Conservation (phyloP, 202 grass and related monocot genomes). For the Panicum hallii region DNA sequence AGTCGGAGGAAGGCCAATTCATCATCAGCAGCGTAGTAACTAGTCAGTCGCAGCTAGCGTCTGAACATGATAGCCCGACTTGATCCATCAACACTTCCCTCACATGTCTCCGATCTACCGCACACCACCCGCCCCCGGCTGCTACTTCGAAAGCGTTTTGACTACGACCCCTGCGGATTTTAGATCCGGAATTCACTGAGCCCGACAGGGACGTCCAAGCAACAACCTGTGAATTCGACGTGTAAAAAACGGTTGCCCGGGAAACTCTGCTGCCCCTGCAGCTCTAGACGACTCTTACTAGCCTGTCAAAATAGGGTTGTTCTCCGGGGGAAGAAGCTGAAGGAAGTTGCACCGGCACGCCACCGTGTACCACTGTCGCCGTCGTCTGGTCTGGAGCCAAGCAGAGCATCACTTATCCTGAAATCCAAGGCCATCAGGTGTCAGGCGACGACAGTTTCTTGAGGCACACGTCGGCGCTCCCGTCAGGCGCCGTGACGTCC, state of each 20-base stretch:
- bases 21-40: background rate
- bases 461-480: background rate
- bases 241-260: constrained; percentile 1
- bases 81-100: background rate
- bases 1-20: background rate
- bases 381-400: background rate
- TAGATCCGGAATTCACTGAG: background rate
- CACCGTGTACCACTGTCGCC: background rate
- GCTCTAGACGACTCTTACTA: background rate
- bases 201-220: background rate
- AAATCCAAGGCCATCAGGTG: background rate
- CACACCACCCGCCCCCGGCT: background rate
- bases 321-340: background rate
- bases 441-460: background rate
- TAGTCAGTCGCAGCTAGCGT: background rate
- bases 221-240: background rate
- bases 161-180: background rate
- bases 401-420: background rate
- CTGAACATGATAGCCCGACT: constrained; percentile 5
- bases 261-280: background rate
- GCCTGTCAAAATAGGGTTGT: constrained; percentile 8
- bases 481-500: constrained; percentile 2
- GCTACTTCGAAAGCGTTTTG: constrained; percentile 1
- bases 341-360: background rate
- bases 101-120: background rate